These are phyloP conservation scores for Nelumbo lutea DNA, from an alignment of 164 flowering plant species.

Conservation along the genomic window DNA sequence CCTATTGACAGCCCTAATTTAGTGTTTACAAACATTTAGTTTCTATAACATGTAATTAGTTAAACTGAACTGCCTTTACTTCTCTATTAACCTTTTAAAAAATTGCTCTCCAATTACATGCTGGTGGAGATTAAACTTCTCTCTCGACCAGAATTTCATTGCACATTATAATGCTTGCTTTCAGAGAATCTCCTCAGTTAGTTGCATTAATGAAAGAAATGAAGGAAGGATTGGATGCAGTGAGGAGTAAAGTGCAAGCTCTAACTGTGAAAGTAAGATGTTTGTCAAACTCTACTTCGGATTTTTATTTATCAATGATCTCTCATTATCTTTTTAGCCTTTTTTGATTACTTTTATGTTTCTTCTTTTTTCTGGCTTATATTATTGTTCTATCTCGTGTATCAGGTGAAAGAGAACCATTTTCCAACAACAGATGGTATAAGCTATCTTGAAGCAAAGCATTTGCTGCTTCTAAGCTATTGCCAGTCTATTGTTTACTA, in stretches of 20 bases:
- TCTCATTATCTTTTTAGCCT: neutral
- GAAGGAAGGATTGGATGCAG: conserved; percentile 72
- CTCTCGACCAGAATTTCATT: too few relatives aligned
- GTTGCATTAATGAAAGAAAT: conserved; percentile 64
- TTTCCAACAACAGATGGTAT: conserved; percentile 77
- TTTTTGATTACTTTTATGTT: neutral
- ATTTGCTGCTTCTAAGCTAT: conserved; percentile 73
- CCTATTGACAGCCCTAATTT: too few relatives aligned
- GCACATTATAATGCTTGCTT: neutral
- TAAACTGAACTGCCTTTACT: too few relatives aligned
- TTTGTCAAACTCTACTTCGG: too few relatives aligned
- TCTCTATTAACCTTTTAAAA: too few relatives aligned
- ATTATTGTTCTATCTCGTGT: neutral
- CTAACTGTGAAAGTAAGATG: conserved; percentile 54
- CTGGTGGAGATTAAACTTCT: too few relatives aligned
- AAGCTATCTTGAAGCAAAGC: conserved; percentile 89
- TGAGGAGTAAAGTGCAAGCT: conserved; percentile 57
- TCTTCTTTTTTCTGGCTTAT: neutral
- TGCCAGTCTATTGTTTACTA: conserved; percentile 88
- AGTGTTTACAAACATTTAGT: too few relatives aligned
- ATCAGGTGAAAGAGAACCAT: conserved; percentile 67
- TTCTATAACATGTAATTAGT: too few relatives aligned
- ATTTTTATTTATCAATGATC: neutral
- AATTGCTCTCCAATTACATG: too few relatives aligned
- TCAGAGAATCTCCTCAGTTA: conserved; percentile 64